Percentiles rank a stretch among this genome's conserved stretches.
Evolutionary conservation across 2,329 filamentous ascomycete genomes (phyloP).

Genomic region (Colletotrichum karsti): DNA sequence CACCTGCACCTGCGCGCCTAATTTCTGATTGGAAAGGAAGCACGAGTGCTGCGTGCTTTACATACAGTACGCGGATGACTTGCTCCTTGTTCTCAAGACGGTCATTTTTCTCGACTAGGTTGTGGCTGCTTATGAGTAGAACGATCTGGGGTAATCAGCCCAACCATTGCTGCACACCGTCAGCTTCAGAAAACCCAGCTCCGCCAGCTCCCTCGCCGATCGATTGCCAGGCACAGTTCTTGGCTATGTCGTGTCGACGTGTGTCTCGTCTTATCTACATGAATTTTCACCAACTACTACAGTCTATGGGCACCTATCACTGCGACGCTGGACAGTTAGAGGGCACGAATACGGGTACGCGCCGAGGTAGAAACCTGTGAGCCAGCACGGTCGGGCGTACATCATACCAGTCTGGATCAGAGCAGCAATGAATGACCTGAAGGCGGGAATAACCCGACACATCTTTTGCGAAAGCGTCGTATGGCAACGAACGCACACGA

Average conservation of each 20-base stretch:
- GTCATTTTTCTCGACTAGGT: neutral
- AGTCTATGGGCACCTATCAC: too few species aligned
- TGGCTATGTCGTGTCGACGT: conserved; percentile 10
- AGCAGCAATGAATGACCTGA: neutral
- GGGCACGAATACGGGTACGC: conserved; percentile 2
- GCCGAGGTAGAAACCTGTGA: neutral
- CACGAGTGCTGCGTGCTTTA: too few species aligned
- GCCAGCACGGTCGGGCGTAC: neutral
- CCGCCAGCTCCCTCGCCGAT: conserved; percentile 10
- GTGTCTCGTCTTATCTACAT: conserved; percentile 1
- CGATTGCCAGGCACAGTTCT: conserved; percentile 23
- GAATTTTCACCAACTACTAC: neutral
- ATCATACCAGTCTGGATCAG: neutral
- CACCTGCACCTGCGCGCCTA: neutral
- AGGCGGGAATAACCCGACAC: neutral
- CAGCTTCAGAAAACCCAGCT: neutral
- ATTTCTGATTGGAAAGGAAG: too few species aligned
- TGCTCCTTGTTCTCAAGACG: neutral
- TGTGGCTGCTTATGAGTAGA: too few species aligned
- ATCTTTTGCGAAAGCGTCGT: neutral
- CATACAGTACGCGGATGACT: neutral
- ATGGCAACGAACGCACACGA: neutral
- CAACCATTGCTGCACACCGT: neutral
- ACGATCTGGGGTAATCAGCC: too few species aligned
- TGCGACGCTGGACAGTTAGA: neutral